Evolutionary conservation across 768 basidiomycete species (phyloP), one percentile per base, ranked within the genome.

Genomic region (Gyrodon lividus): DNA sequence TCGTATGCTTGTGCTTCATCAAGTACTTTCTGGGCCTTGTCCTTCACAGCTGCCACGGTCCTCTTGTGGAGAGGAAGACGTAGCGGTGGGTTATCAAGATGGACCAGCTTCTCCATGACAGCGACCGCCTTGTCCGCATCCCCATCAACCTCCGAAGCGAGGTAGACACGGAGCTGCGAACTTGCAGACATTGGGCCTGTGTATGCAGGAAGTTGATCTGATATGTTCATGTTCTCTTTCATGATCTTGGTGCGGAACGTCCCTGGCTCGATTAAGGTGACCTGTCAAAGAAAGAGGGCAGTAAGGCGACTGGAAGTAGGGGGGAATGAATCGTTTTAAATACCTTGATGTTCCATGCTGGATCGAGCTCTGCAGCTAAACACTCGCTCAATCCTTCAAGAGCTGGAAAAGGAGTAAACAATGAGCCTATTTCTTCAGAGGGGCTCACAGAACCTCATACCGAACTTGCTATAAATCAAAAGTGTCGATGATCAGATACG

Each of bases 271-370:
- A 53, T 38, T 35, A 49, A 41, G n/a, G 52, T 49, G 47, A 53
- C 40, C 52, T 53, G 38, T 5, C 31, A 35, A 3, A 24, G 19
- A 22, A 14, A 6, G 20, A 28, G 10, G 7, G 5, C 43, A 5
- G 22, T n/a, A 13, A n/a, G 34, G 23, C 7, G 40, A 20, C 8
- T 19, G 10, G n/a, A 17, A 39, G 20, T 9, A 19, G 20, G 20
- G 4, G 38, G 17, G 38, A 39, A 16, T n/a, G 10, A n/a, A 17
- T 1, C 24, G 28, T 6, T 16, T 26, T 40, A 58, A 37, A 31
- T 48, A 73, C 74, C 56, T 70, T 73, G 59, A 75, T 75, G 48
- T 76, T 75, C 75, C 75, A 76, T 13, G 46, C 59, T 14, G 74
- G 73, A 48, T 74, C 71, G 3, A 74, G 39, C 43, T 77, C 74